These are phyloP conservation scores for Backusella australiensis DNA, from an alignment of 192 early-diverging fungal genomes.

Conservation along the genomic window DNA sequence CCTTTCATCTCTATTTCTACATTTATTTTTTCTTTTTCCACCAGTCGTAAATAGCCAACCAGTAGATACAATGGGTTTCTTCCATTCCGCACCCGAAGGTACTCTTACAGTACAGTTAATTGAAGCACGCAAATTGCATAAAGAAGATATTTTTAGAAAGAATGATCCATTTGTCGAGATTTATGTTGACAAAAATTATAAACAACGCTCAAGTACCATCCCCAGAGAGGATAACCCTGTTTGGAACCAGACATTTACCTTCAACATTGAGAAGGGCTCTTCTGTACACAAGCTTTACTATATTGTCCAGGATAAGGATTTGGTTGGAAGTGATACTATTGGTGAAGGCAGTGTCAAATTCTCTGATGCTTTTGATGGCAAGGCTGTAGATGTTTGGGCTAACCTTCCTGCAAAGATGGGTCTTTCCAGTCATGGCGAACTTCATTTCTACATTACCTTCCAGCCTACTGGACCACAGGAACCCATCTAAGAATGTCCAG, in stretches of 20 bases:
- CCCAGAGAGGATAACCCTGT: conserved; percentile 23
- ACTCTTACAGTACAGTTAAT: conserved; percentile 14
- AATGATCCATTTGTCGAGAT: conserved; percentile 30
- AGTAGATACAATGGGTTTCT: conserved; percentile 9
- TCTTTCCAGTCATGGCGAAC: conserved; percentile 23
- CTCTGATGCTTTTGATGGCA: conserved; percentile 17
- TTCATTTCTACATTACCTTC: conserved; percentile 39
- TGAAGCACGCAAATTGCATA: conserved; percentile 24
- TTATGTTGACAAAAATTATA: conserved; percentile 25
- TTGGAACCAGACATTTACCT: conserved; percentile 27
- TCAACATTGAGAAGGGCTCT: conserved; percentile 12
- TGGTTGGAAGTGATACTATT: conserved; percentile 35
- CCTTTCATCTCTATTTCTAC: background rate
- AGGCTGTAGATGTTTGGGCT: conserved; percentile 23
- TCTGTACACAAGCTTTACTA: conserved; percentile 34
- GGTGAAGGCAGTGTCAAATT: conserved; percentile 31
- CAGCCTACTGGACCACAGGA: background rate
- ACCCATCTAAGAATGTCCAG: background rate
- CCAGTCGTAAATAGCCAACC: background rate
- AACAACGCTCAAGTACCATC: conserved; percentile 15
- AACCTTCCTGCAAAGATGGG: conserved; percentile 37
- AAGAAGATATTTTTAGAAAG: conserved; percentile 18
- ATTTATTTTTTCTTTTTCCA: background rate
- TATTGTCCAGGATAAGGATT: conserved; percentile 36
- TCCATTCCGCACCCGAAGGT: conserved; percentile 15